Conservation (phyloP, 768 basidiomycete genomes). For the Tylopilus balloui region DNA sequence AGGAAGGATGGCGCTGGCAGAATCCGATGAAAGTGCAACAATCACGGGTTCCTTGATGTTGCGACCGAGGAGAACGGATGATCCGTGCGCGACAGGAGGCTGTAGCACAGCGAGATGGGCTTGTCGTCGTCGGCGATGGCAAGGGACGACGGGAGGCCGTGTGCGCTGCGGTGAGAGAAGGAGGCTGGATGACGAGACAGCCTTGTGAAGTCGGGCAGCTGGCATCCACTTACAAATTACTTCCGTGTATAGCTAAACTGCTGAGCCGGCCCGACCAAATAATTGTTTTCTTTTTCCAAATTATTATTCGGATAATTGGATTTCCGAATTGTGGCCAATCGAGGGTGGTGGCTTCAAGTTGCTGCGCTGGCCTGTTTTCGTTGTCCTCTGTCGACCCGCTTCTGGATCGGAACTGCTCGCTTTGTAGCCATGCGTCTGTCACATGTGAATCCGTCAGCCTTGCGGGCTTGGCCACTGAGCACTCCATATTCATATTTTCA, state of each 20-base stretch:
- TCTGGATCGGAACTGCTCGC: constrained; percentile 9
- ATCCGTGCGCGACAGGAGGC: constrained; percentile 14
- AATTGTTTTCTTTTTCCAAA: neutral
- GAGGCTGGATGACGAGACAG: constrained; percentile 14
- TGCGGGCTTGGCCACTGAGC: neutral
- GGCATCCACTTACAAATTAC: constrained; percentile 20
- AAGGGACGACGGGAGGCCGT: constrained; percentile 6
- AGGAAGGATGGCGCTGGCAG: constrained; percentile 15
- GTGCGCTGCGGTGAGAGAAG: constrained; percentile 20
- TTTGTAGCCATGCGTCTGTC: constrained; percentile 12
- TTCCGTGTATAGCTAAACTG: constrained; percentile 13
- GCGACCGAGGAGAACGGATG: constrained; percentile 22
- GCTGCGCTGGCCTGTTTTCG: constrained; percentile 1
- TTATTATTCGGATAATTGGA: constrained; percentile 2
- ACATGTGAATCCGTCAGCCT: constrained; percentile 5
- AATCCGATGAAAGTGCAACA: constrained; percentile 18
- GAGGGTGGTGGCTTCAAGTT: neutral
- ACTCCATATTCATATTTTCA: constrained; percentile 16
- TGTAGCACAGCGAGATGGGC: neutral
- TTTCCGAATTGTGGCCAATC: constrained; percentile 1
- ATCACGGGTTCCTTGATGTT: constrained; percentile 29
- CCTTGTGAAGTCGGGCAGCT: constrained; percentile 18
- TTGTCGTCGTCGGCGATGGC: constrained; percentile 14
- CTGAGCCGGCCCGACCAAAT: constrained; percentile 23
- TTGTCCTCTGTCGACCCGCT: constrained; percentile 4